phyloP scores from a whole-genome alignment of 139 green algal species.

The Volvox reticuliferus region DNA sequence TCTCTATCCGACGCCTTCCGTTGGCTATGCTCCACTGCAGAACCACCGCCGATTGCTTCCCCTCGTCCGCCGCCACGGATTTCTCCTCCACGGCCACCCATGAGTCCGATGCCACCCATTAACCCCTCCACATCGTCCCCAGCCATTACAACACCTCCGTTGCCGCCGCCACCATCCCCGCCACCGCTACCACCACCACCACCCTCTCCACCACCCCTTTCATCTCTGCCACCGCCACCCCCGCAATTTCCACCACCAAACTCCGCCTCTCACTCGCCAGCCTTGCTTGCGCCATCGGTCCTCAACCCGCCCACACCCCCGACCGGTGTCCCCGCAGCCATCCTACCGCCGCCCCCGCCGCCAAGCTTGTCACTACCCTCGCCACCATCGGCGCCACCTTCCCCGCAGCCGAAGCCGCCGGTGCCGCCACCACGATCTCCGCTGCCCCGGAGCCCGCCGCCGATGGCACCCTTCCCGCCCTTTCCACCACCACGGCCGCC shows the following conservation, averaged over 20 bases:
- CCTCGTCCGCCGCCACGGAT: too few species aligned
- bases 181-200: too few species aligned
- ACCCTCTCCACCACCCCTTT: background rate
- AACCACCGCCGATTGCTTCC: too few species aligned
- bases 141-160: background rate
- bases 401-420: background rate
- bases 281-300: background rate
- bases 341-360: background rate
- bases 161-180: background rate
- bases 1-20: too few species aligned
- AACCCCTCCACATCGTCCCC: background rate
- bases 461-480: background rate
- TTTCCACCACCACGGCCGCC: constrained; percentile 12
- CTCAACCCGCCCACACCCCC: background rate
- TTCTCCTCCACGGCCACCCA: too few species aligned
- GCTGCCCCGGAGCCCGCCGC: background rate
- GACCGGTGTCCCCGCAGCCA: background rate
- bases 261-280: background rate
- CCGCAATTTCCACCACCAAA: background rate
- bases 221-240: background rate
- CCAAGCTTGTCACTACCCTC: background rate
- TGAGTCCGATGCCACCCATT: background rate
- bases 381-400: background rate
- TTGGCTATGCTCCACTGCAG: too few species aligned
- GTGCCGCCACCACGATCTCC: background rate